phyloP scores from a whole-genome alignment of 2,329 filamentous ascomycete species.

The Talaromyces sp. region DNA sequence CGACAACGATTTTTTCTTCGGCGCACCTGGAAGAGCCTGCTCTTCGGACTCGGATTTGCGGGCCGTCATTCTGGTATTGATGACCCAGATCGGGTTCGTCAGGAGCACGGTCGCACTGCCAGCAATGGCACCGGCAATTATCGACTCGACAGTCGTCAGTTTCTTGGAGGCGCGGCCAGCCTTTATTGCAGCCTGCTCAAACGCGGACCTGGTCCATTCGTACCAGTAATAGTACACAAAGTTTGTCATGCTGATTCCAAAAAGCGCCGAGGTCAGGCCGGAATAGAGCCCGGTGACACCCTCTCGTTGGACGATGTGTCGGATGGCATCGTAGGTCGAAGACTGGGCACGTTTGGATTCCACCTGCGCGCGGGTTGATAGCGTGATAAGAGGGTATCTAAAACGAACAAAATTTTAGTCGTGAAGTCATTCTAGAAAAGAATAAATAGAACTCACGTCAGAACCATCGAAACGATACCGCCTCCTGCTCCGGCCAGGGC shows the following conservation, averaged over 20 bases:
- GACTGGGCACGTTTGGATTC: slow-evolving; percentile 91
- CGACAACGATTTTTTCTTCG: slow-evolving; percentile 56
- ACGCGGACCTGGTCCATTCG: slow-evolving; percentile 88
- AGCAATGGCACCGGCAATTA: slow-evolving; percentile 90
- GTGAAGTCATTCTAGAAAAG: neutral
- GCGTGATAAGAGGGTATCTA: slow-evolving; percentile 92
- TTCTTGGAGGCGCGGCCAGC: slow-evolving; percentile 71
- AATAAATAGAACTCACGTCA: slow-evolving; percentile 58
- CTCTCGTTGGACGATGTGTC: slow-evolving; percentile 85
- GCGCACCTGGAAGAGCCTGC: slow-evolving; percentile 33
- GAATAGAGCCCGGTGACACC: slow-evolving; percentile 86
- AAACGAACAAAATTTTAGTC: neutral
- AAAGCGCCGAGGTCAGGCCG: slow-evolving; percentile 87
- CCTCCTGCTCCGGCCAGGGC: slow-evolving; percentile 89
- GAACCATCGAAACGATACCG: slow-evolving; percentile 88
- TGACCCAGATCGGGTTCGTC: slow-evolving; percentile 98
- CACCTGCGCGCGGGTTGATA: slow-evolving; percentile 95
- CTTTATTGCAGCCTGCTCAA: slow-evolving; percentile 68
- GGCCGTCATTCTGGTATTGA: slow-evolving; percentile 98
- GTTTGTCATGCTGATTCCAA: slow-evolving; percentile 97
- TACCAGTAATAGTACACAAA: slow-evolving; percentile 99
- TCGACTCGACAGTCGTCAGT: slow-evolving; percentile 86
- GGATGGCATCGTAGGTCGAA: slow-evolving; percentile 75
- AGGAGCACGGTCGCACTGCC: slow-evolving; percentile 91
- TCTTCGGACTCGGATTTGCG: slow-evolving; percentile 59